These are phyloP conservation scores for Auriculariales sp. DNA, from an alignment of 768 basidiomycete genomes.

Conservation along the genomic window DNA sequence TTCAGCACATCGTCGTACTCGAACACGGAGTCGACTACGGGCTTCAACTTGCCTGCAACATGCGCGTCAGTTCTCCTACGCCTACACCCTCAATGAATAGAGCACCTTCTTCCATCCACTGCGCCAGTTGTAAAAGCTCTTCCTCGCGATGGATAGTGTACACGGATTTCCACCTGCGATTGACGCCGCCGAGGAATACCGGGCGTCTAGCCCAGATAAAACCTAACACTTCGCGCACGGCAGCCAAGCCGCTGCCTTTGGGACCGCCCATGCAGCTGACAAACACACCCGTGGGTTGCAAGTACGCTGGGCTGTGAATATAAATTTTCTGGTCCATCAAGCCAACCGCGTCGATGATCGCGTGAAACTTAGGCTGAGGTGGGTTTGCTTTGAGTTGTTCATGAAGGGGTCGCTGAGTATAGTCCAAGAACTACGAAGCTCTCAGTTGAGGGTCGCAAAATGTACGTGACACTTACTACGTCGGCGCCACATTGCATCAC, in stretches of 20 bases:
- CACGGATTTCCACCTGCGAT: no score
- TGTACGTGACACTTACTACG: slow-evolving; percentile 25
- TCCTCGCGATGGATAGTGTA: no score
- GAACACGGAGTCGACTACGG: slow-evolving; percentile 44
- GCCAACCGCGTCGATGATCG: slow-evolving; percentile 47
- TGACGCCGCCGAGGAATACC: slow-evolving; percentile 36
- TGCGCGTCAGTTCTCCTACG: not conserved
- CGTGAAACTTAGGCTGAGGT: slow-evolving; percentile 36
- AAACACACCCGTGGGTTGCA: slow-evolving; percentile 38
- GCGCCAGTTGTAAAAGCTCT: no score
- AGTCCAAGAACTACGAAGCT: slow-evolving; percentile 44
- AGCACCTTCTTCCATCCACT: slow-evolving; percentile 29
- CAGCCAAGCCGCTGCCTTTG: slow-evolving; percentile 18
- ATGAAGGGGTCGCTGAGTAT: slow-evolving; percentile 36
- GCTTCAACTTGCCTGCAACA: slow-evolving; percentile 33
- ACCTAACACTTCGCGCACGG: slow-evolving; percentile 17
- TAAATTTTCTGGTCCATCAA: slow-evolving; percentile 34
- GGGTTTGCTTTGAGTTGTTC: slow-evolving; percentile 29
- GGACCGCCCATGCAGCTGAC: slow-evolving; percentile 37
- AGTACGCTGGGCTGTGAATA: slow-evolving; percentile 31
- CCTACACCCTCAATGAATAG: not conserved
- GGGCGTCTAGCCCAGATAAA: slow-evolving; percentile 26
- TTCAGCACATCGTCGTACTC: slow-evolving; percentile 39
- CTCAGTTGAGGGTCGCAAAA: not conserved
- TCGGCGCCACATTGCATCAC: slow-evolving; percentile 52